Evolutionary conservation across 1,284 basidiomycete genomes (phyloP).

Genomic region (Sparassis latifolia): DNA sequence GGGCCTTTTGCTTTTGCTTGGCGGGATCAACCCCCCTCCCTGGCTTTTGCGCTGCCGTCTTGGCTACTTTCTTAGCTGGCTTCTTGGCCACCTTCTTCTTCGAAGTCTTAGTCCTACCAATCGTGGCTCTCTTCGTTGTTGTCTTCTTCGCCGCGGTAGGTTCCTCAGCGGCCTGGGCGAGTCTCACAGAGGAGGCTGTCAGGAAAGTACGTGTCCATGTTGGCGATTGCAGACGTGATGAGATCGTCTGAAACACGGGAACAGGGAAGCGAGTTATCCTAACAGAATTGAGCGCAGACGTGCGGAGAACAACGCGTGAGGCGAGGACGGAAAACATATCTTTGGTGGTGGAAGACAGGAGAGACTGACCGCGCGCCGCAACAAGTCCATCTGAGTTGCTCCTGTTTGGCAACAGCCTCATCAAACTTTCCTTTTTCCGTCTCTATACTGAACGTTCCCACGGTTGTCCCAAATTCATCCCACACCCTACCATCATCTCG

Average conservation of each 20-base stretch:
- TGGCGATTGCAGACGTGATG: neutral
- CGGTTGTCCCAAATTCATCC: neutral
- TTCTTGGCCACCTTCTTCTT: constrained; percentile 3
- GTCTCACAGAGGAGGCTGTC: neutral
- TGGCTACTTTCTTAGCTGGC: neutral
- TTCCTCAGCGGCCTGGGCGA: neutral
- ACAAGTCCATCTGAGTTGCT: neutral
- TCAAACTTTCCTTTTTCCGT: constrained; percentile 1
- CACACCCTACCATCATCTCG: neutral
- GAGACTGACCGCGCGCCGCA: neutral
- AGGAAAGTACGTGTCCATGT: constrained; percentile 5
- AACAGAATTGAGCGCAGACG: neutral
- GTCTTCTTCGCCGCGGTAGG: neutral
- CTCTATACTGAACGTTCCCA: neutral
- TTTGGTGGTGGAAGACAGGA: neutral
- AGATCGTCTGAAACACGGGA: neutral
- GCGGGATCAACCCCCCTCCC: constrained; percentile 1
- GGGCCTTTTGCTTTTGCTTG: too few species aligned
- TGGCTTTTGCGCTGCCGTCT: constrained; percentile 2
- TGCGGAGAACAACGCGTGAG: constrained; percentile 7
- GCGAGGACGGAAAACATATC: constrained; percentile 7
- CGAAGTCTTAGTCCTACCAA: constrained; percentile 4
- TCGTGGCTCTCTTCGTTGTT: neutral
- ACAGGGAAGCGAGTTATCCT: neutral
- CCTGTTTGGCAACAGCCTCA: constrained; percentile 5